phyloP scores from a whole-genome alignment of 2,329 filamentous ascomycete species.

The Zasmidium citrigriseum region DNA sequence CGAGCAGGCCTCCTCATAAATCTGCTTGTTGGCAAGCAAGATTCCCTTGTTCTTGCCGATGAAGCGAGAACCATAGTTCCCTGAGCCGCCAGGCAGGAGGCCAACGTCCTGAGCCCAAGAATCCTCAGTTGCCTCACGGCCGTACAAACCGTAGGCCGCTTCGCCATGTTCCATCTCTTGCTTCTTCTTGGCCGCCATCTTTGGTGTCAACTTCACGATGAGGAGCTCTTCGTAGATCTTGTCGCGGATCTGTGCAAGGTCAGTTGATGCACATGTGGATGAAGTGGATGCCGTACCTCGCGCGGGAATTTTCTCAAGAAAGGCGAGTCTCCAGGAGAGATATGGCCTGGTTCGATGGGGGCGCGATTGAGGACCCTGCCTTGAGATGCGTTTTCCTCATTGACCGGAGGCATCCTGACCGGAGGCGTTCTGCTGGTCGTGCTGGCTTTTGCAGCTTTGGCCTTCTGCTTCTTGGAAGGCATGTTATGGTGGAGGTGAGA shows the following conservation, averaged over 20 bases:
- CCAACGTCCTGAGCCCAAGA: slow-evolving; percentile 3
- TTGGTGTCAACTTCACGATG: slow-evolving; percentile 3
- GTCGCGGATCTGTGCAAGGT: slow-evolving; percentile 4
- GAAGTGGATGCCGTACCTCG: not conserved
- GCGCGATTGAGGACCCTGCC: not conserved
- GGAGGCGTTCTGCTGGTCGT: not conserved
- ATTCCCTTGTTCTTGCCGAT: slow-evolving; percentile 13
- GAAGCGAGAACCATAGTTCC: not conserved
- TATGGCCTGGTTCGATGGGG: not conserved
- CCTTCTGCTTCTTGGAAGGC: not conserved
- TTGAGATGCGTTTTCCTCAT: not conserved
- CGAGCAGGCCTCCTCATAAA: slow-evolving; percentile 19
- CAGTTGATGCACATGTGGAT: not conserved
- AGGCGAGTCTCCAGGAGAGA: slow-evolving; percentile 6
- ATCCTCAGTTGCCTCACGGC: slow-evolving; percentile 9
- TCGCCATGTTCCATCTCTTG: not conserved
- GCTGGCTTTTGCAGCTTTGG: not conserved
- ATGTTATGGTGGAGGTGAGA: not conserved
- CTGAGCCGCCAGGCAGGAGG: slow-evolving; percentile 10
- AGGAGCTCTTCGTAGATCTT: slow-evolving; percentile 20
- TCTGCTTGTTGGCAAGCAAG: slow-evolving; percentile 24
- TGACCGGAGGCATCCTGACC: no score
- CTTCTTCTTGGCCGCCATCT: not conserved
- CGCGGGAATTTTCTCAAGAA: slow-evolving; percentile 7
- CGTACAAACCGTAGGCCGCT: slow-evolving; percentile 1